Conservation (phyloP, 2,329 filamentous ascomycete genomes). For the Penicillium palitans region DNA sequence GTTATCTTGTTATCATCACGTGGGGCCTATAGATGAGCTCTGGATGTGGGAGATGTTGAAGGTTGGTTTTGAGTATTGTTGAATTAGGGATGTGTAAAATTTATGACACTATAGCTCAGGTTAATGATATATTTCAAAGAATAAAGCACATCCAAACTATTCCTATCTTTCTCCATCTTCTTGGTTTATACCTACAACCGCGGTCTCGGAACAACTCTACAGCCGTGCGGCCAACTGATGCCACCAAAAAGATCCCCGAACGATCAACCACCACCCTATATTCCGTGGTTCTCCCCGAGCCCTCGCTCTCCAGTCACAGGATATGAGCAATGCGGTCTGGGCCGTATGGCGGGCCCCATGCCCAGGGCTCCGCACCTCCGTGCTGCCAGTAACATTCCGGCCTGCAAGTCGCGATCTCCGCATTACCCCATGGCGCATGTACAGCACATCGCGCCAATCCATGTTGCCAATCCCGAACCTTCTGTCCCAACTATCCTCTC, state of each 20-base stretch:
- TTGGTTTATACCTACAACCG: neutral
- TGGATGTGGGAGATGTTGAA: neutral
- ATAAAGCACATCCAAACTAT: neutral
- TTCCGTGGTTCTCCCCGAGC: neutral
- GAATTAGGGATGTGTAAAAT: neutral
- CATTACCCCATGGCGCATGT: slow-evolving; percentile 22
- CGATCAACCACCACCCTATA: neutral
- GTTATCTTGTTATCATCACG: slow-evolving; percentile 26
- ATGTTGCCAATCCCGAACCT: slow-evolving; percentile 6
- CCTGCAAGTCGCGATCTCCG: slow-evolving; percentile 24
- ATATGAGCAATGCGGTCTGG: slow-evolving; percentile 47
- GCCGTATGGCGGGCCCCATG: slow-evolving; percentile 45
- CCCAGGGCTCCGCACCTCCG: slow-evolving; percentile 34
- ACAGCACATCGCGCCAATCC: slow-evolving; percentile 18
- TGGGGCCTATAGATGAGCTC: slow-evolving; percentile 3
- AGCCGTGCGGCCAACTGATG: slow-evolving; percentile 4
- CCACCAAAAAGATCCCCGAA: slow-evolving; percentile 20
- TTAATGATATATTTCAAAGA: neutral
- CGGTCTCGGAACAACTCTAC: slow-evolving; percentile 9
- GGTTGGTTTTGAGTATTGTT: neutral
- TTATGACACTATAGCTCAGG: neutral
- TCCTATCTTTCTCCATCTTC: neutral
- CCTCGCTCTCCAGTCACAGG: slow-evolving; percentile 23
- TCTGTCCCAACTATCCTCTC: neutral
- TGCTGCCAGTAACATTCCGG: slow-evolving; percentile 24